Evolutionary conservation across 2,329 filamentous ascomycete species (phyloP).

Genomic region (Teratosphaeria zuluensis): DNA sequence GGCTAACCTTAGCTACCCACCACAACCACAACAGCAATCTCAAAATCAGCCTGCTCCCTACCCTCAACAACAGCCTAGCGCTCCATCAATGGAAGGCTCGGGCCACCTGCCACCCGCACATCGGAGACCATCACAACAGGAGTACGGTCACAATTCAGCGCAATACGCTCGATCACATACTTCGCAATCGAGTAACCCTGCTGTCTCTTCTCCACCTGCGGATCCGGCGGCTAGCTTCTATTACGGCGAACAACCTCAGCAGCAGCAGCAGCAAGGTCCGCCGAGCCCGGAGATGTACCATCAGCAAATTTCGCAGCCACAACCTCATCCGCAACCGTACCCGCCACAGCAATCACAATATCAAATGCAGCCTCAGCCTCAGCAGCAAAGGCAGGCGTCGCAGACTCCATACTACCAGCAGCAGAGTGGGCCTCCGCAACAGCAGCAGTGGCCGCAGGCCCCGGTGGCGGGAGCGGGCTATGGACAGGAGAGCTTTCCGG

Average conservation of each 20-base stretch:
- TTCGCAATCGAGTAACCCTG: conserved; percentile 18
- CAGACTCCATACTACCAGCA: conserved; percentile 12
- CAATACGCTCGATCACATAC: conserved; percentile 28
- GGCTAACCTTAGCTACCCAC: conserved; percentile 18
- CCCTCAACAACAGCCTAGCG: conserved; percentile 8
- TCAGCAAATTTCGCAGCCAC: background rate
- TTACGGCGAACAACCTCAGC: conserved; percentile 26
- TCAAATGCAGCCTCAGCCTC: background rate
- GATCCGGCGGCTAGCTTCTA: conserved; percentile 53
- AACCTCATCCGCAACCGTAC: background rate
- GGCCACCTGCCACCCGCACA: conserved; percentile 17
- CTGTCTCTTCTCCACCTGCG: conserved; percentile 20
- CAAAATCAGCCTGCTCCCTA: conserved; percentile 10
- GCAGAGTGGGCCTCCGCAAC: conserved; percentile 14
- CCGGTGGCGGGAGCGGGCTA: conserved; percentile 19
- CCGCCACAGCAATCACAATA: conserved; percentile 24
- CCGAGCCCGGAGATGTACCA: background rate
- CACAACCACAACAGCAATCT: conserved; percentile 4
- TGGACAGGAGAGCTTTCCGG: conserved; percentile 24
- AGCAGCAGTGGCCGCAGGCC: conserved; percentile 24
- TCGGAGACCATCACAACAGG: conserved; percentile 14
- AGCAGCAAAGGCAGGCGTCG: background rate
- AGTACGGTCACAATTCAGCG: conserved; percentile 20
- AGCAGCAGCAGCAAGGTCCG: background rate
- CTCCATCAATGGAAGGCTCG: conserved; percentile 1